Percentiles rank a stretch among this genome's conserved stretches.
Evolutionary conservation across 768 basidiomycete species (phyloP).

Genomic region (Tylopilus vinaceipallidus): DNA sequence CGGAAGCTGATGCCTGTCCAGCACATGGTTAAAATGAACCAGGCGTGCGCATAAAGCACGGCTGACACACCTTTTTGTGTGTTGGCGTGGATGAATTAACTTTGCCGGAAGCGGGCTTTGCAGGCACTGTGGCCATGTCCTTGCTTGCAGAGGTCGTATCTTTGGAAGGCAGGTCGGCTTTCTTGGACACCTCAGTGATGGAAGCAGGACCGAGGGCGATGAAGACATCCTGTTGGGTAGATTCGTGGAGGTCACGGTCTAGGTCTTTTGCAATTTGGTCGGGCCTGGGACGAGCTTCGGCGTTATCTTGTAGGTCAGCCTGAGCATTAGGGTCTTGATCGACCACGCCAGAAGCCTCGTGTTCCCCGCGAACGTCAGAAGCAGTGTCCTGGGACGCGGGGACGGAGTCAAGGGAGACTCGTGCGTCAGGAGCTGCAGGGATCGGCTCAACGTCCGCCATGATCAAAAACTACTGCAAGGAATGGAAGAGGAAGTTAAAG

Average conservation of each 20-base stretch:
- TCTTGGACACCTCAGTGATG: constrained; percentile 25
- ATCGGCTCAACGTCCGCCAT: constrained; percentile 39
- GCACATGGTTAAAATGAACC: constrained; percentile 28
- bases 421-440: constrained; percentile 21
- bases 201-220: constrained; percentile 15
- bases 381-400: constrained; percentile 18
- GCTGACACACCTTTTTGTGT: constrained; percentile 64
- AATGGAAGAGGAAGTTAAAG: constrained; percentile 11
- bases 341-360: constrained; percentile 38
- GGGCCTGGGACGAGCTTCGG: constrained; percentile 12
- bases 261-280: constrained; percentile 16
- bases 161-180: constrained; percentile 25
- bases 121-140: constrained; percentile 37
- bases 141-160: constrained; percentile 25
- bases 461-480: constrained; percentile 20
- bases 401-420: constrained; percentile 21
- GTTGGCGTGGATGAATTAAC: constrained; percentile 49
- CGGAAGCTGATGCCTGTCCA: constrained; percentile 58
- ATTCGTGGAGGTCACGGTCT: constrained; percentile 19
- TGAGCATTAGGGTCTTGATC: constrained; percentile 27
- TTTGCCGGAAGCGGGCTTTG: constrained; percentile 46
- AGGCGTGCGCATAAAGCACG: constrained; percentile 17
- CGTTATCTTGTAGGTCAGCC: constrained; percentile 19
- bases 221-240: constrained; percentile 24
- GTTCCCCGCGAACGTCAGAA: constrained; percentile 33